Conservation (phyloP, 164 flowering plant species). For the Litsea cubeba region DNA sequence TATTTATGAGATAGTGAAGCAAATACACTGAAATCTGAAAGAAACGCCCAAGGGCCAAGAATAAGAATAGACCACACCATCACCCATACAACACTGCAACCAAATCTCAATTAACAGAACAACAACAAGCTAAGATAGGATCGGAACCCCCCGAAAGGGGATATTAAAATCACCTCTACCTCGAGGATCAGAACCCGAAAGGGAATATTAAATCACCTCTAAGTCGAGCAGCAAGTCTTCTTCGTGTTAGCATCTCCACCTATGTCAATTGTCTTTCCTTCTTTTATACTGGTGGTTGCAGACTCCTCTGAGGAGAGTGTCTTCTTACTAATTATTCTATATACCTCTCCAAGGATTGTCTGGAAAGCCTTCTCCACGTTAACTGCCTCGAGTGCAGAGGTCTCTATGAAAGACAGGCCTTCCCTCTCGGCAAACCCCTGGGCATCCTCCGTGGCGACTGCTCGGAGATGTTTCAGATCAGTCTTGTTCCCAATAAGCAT, state of each 20-base stretch:
- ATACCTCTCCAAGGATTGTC: constrained; percentile 53
- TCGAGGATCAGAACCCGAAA: too few species aligned
- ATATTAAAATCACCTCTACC: neutral
- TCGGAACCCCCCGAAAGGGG: neutral
- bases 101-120: neutral
- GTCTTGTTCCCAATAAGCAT: constrained; percentile 78
- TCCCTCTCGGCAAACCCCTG: constrained; percentile 67
- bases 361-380: constrained; percentile 72
- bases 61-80: neutral
- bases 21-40: neutral
- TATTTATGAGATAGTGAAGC: too few species aligned
- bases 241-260: constrained; percentile 28
- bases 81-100: neutral
- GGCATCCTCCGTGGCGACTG: constrained; percentile 69
- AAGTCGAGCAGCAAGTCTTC: constrained; percentile 37
- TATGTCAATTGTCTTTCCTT: constrained; percentile 40
- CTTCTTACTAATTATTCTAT: constrained; percentile 52
- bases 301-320: constrained; percentile 32
- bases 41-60: neutral
- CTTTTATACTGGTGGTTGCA: constrained; percentile 28
- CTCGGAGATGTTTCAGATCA: constrained; percentile 68
- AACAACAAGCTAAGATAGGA: neutral
- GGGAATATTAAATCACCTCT: neutral
- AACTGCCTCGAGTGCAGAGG: constrained; percentile 67
- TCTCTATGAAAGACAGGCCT: constrained; percentile 68